Base-by-base conservation (phyloP, 208 protist species). In the Leishmania mexicana region DNA sequence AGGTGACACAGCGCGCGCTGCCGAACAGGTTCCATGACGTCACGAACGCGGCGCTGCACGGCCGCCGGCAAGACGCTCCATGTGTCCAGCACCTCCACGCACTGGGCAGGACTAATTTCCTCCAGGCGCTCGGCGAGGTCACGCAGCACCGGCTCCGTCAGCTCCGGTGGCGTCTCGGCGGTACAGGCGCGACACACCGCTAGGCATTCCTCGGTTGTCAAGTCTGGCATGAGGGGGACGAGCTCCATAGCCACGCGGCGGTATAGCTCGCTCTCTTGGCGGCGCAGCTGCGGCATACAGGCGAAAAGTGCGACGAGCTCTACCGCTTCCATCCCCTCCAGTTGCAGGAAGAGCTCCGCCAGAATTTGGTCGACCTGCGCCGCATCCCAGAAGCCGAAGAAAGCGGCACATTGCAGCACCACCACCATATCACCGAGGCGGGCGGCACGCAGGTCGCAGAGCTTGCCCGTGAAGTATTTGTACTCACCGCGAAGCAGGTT, bases 391-490 rank as follows among this genome's bases (percentile, higher is more conserved):
- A 98, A 98, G 70, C 94, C 94, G 78, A 98, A 98, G 76, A 97
- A 97, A 35, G 90, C 88, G 67, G 81, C 87, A 76, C 90, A 95
- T 81, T 96, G 85, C 51, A 97, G 83, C 74, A 96, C 95, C 11
- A 87, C 90, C 28, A 98, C 88, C 81, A 96, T 89, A 83, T 97
- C 96, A 47, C 86, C 78, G 13, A 85, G 70, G 0, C 89, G 91
- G 8, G 94, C 87, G 15, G 88, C 90, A 21, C 93, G 89, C 57
- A 94, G 72, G 80, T 97, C 93, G 80, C 93, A 96, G 62, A 94
- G 80, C 83, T 98, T 98, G 1, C 96, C 96, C n/a, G 88, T 96
- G 83, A 97, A 98, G 84, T 97, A 98, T 89, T 98, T 98, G 93
- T 98, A 98, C 88, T 98, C 96, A 17, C 96, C 96, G 0, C 93